Conservation (phyloP, 1,284 basidiomycete species). For the Ganoderma multipileum region DNA sequence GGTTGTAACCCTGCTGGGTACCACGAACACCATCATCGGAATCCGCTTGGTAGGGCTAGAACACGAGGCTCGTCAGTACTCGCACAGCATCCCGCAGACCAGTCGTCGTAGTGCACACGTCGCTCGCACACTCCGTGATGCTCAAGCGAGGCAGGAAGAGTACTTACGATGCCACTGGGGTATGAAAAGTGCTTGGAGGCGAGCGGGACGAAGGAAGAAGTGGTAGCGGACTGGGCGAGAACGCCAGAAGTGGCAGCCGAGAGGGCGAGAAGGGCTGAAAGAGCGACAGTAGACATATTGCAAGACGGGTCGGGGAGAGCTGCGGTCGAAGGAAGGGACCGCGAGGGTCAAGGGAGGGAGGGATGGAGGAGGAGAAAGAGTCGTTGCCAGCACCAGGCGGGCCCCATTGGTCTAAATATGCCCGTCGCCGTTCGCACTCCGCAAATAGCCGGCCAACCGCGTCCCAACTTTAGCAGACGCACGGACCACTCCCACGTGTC, state of each 20-base stretch:
- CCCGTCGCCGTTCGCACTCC: constrained; percentile 25
- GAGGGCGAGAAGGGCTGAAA: constrained; percentile 49
- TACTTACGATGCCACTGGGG: constrained; percentile 53
- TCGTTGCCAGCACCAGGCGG: constrained; percentile 12
- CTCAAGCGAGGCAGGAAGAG: background rate
- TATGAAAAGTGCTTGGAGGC: constrained; percentile 59
- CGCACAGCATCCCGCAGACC: background rate
- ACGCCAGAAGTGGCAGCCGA: constrained; percentile 42
- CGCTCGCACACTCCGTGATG: too few species aligned
- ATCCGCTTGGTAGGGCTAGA: constrained; percentile 64
- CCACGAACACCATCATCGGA: constrained; percentile 59
- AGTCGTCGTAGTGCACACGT: background rate
- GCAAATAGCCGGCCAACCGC: constrained; percentile 24
- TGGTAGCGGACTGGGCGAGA: constrained; percentile 42
- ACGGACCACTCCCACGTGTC: constrained; percentile 40
- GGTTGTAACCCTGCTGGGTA: constrained; percentile 68
- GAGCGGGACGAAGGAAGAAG: constrained; percentile 49
- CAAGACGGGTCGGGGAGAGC: constrained; percentile 8
- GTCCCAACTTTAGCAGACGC: constrained; percentile 28
- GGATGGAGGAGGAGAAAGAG: constrained; percentile 25
- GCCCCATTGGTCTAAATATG: constrained; percentile 17
- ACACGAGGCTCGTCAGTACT: background rate
- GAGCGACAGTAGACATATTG: constrained; percentile 52
- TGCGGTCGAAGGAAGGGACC: constrained; percentile 21
- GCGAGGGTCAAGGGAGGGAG: constrained; percentile 21